Percentiles rank a stretch among this genome's conserved stretches.
phyloP scores from a whole-genome alignment of 2,329 filamentous ascomycete species.

The Hypoxylon sp. region DNA sequence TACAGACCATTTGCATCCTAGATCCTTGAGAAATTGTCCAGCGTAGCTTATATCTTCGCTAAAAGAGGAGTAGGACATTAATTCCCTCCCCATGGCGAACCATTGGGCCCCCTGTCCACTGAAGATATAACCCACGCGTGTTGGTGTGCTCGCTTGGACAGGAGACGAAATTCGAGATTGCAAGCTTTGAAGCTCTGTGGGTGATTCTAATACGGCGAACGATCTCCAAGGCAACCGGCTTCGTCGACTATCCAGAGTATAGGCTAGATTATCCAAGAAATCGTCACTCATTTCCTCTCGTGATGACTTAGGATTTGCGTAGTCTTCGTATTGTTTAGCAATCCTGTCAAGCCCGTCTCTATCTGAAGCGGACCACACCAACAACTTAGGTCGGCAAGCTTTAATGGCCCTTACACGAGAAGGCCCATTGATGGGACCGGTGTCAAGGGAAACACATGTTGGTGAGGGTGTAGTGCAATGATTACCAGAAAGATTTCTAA shows the following conservation, averaged over 20 bases:
- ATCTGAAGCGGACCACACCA: conserved; percentile 26
- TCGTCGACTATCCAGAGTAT: conserved; percentile 42
- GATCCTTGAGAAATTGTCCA: conserved; percentile 8
- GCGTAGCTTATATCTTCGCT: conserved; percentile 32
- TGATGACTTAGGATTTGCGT: not conserved
- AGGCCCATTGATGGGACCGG: too few species aligned
- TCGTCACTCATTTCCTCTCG: not conserved
- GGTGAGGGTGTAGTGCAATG: conserved; percentile 6
- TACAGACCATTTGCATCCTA: conserved; percentile 39
- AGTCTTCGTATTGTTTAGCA: not conserved
- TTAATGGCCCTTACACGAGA: too few species aligned
- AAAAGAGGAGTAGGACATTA: conserved; percentile 48
- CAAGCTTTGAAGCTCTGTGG: conserved; percentile 3
- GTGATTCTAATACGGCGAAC: conserved; percentile 34
- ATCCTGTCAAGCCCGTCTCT: conserved; percentile 14
- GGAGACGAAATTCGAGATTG: not conserved
- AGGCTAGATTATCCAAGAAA: conserved; percentile 32
- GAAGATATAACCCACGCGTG: conserved; percentile 50
- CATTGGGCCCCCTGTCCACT: conserved; percentile 59
- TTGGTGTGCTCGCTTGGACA: too few species aligned
- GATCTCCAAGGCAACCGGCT: conserved; percentile 37
- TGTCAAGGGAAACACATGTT: too few species aligned
- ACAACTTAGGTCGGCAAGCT: conserved; percentile 1
- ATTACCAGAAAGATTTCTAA: conserved; percentile 12
- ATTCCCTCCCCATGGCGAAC: conserved; percentile 54